phyloP scores from a whole-genome alignment of 208 protist genomes.

The Leishmania lainsoni region DNA sequence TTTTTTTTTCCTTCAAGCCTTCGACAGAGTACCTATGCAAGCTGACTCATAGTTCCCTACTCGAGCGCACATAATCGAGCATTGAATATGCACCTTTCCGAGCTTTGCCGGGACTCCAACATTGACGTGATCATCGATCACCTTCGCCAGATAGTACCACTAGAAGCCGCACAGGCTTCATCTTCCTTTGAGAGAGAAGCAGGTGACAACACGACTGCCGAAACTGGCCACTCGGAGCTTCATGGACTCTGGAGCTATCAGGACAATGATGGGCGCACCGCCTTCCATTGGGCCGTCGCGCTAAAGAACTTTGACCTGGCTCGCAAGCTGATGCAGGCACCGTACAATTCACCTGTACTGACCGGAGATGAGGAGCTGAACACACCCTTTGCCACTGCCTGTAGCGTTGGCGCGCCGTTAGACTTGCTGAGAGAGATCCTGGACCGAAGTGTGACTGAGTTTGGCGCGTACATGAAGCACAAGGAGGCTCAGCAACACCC shows the following conservation, averaged over 20 bases:
- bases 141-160: conserved; percentile 45
- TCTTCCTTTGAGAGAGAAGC: conserved; percentile 1
- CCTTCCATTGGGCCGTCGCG: conserved; percentile 88
- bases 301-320: conserved; percentile 79
- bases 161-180: conserved; percentile 10
- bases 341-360: conserved; percentile 64
- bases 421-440: conserved; percentile 65
- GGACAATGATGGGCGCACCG: conserved; percentile 88
- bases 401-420: conserved; percentile 70
- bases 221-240: conserved; percentile 20
- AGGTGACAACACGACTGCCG: conserved; percentile 8
- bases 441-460: conserved; percentile 37
- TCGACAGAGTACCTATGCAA: background rate
- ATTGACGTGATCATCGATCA: conserved; percentile 49
- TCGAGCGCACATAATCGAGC: background rate
- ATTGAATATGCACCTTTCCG: conserved; percentile 55
- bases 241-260: conserved; percentile 69
- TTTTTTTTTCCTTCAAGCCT: background rate
- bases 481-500: conserved; percentile 1
- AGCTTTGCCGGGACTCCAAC: conserved; percentile 65
- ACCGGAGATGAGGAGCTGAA: conserved; percentile 72
- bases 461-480: conserved; percentile 24
- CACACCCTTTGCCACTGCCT: conserved; percentile 83
- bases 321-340: conserved; percentile 49
- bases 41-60: background rate